These are phyloP conservation scores for Lactarius hengduanensis DNA, from an alignment of 768 basidiomycete species.

Conservation along the genomic window DNA sequence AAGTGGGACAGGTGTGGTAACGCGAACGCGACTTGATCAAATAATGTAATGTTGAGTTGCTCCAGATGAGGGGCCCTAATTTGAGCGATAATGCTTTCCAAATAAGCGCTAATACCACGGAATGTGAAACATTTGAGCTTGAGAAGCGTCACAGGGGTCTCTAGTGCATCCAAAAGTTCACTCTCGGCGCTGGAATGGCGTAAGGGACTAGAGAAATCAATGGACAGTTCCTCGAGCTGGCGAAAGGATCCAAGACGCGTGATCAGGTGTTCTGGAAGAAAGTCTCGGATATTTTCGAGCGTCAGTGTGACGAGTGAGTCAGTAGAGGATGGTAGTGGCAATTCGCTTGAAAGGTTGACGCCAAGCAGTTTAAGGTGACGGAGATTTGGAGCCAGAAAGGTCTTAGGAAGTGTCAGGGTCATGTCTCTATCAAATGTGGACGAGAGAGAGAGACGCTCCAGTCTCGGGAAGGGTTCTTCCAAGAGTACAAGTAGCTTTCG, in stretches of 20 bases:
- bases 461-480: not conserved
- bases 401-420: not conserved
- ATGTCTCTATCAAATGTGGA: not conserved
- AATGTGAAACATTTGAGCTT: not conserved
- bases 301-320: slow-evolving; percentile 3
- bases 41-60: not conserved
- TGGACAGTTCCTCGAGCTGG: slow-evolving; percentile 12
- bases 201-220: slow-evolving; percentile 1
- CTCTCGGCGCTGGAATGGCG: not conserved
- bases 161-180: not conserved
- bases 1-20: not conserved
- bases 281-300: not conserved
- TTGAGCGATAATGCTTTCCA: slow-evolving; percentile 5
- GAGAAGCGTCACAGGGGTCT: not conserved
- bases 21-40: not conserved
- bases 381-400: slow-evolving; percentile 1
- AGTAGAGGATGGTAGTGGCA: not conserved
- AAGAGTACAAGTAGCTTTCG: not conserved
- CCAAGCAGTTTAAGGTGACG: not conserved
- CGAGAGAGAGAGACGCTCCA: not conserved
- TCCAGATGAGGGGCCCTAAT: not conserved
- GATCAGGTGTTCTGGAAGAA: not conserved
- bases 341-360: not conserved
- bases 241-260: not conserved
- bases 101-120: not conserved